Evolutionary conservation across 176 grass and related monocot genomes (phyloP), one percentile per base, ranked within the genome.

Genomic region (sorghum (Sorghum bicolor)): DNA sequence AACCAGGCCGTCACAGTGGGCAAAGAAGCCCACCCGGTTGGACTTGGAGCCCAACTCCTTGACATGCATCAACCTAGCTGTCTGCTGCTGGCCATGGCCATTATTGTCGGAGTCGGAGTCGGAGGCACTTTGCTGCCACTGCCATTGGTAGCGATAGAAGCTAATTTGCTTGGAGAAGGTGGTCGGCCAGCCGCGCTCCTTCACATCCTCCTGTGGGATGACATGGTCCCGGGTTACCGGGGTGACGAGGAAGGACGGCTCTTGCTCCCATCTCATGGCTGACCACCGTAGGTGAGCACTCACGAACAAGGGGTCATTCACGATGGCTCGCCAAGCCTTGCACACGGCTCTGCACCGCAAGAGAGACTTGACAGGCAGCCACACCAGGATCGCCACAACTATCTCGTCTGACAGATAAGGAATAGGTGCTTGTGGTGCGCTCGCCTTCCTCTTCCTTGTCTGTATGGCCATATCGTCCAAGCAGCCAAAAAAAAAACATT

Each of bases 1-100:
- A 72, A 84, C 72, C 33, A 84, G n/a, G 13, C 82, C 72, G 10
- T 84, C 72, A 9, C 82, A 75, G 6, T 72, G 70, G 24, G 70
- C 39, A 28, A 72, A 45, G 40, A 1, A 8, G 72, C 22, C 6
- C 38, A 74, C 81, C 5, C 3, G 3, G 1, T 9, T 14, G 25
- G 60, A 60, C 26, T 31, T 16, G 34, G 5, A 2, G 0, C 1
- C 10, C 0, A 82, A 82, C 48, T 81, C 47, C 0, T 8, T 8
- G 4, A 0, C 15, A 5, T 67, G 43, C 29, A 52, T 0, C 3
- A 67, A 8, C 1, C 5, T 60, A 6, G 57, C 2, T 40, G 50
- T 55, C 50, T 55, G 17, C 50, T 55, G 50, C 19, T 55, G 50
- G 19, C 19, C 50, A 44, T 13, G 11, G 11, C 11, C 11, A 44